phyloP scores from a whole-genome alignment of 148 eudicot genomes.

The Rhododendron kiyosumense region DNA sequence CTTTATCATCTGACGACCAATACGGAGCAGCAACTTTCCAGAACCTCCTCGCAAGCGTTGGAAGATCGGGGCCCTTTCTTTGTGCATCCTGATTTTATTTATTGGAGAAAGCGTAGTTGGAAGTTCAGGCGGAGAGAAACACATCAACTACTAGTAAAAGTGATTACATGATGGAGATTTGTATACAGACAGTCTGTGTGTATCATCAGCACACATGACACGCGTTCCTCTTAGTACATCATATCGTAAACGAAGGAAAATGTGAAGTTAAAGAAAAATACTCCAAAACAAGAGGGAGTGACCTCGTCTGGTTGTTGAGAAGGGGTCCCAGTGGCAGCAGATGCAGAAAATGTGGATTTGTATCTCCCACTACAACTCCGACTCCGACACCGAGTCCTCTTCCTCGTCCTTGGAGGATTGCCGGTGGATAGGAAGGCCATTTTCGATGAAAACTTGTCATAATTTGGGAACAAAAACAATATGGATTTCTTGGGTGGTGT shows the following conservation, averaged over 20 bases:
- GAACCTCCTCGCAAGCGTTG: slow-evolving; percentile 58
- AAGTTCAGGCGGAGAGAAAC: slow-evolving; percentile 2
- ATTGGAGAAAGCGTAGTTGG: not conserved
- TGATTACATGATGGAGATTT: not conserved
- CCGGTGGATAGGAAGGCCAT: not conserved
- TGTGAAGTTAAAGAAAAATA: not conserved
- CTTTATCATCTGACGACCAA: slow-evolving; percentile 87
- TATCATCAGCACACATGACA: not conserved
- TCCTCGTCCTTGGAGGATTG: not conserved
- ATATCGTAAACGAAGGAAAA: not conserved
- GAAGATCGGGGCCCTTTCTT: slow-evolving; percentile 59
- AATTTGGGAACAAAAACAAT: not conserved
- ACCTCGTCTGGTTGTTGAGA: slow-evolving; percentile 7
- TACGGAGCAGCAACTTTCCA: slow-evolving; percentile 95
- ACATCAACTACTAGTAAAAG: not conserved
- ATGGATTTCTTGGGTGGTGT: not conserved
- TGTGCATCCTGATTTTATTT: slow-evolving; percentile 13
- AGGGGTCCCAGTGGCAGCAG: not conserved
- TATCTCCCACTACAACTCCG: not conserved
- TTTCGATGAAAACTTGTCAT: not conserved
- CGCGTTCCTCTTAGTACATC: not conserved
- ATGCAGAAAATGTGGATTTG: slow-evolving; percentile 1
- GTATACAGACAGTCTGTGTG: not conserved
- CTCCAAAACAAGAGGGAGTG: not conserved
- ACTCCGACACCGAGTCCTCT: not conserved